Percentiles rank a stretch among this genome's conserved stretches.
These are phyloP conservation scores for Parafenestella ontariensis DNA, from an alignment of 2,329 filamentous ascomycete genomes.

Conservation along the genomic window DNA sequence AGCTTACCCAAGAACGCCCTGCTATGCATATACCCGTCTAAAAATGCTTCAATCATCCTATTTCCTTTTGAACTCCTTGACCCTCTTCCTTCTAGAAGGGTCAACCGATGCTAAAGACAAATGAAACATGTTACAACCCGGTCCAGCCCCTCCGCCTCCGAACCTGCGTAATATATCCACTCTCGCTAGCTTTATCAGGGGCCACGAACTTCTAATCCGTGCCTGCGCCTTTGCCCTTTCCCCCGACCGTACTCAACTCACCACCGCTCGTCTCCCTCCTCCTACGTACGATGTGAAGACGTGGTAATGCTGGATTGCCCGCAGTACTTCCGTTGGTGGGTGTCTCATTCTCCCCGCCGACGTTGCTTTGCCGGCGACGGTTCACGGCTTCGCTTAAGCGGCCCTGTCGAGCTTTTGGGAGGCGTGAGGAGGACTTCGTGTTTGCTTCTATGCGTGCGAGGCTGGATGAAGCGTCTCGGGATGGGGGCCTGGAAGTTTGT, in stretches of 20 bases:
- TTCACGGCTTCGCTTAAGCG: constrained; percentile 38
- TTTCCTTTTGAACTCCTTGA: neutral
- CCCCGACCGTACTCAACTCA: constrained; percentile 44
- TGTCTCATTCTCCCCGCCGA: constrained; percentile 32
- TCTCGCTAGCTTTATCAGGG: neutral
- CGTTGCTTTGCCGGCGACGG: constrained; percentile 33
- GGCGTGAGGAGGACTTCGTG: constrained; percentile 27
- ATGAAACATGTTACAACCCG: neutral
- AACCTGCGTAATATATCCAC: constrained; percentile 14
- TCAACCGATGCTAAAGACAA: neutral
- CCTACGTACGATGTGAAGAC: constrained; percentile 42
- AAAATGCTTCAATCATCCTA: neutral
- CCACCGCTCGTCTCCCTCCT: constrained; percentile 46
- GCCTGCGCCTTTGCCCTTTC: constrained; percentile 7
- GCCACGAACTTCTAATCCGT: constrained; percentile 20
- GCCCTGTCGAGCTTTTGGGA: constrained; percentile 44
- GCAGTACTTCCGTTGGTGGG: constrained; percentile 9
- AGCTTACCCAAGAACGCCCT: neutral
- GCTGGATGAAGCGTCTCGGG: constrained; percentile 36
- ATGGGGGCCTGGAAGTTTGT: constrained; percentile 31
- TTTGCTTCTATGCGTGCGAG: constrained; percentile 34
- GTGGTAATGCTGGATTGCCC: constrained; percentile 32
- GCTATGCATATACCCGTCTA: neutral
- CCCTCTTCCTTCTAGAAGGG: neutral
- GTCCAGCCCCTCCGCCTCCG: constrained; percentile 23